A percentile compares a stretch with the other conserved stretches of the same genome.
Conservation (phyloP, 1,139 yeast species). For the Candida tropicalis region DNA sequence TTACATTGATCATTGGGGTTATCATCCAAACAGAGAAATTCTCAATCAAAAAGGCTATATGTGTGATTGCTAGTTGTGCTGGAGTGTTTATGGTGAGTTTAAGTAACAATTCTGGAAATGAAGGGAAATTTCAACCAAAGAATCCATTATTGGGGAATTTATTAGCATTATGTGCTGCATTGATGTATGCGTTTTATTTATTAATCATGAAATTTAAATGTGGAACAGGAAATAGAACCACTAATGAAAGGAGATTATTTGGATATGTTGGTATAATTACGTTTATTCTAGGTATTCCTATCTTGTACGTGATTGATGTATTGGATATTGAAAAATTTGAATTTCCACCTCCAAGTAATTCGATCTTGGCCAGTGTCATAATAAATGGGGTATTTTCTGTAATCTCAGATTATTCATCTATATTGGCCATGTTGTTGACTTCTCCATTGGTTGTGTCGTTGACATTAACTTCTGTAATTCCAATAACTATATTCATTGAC, state of each 20-base stretch:
- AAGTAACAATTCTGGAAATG: conserved; percentile 27
- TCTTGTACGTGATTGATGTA: conserved; percentile 34
- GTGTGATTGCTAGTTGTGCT: conserved; percentile 45
- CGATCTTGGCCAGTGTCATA: conserved; percentile 36
- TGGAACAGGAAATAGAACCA: conserved; percentile 45
- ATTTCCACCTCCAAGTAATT: conserved; percentile 42
- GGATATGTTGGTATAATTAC: conserved; percentile 51
- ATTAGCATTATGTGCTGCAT: conserved; percentile 49
- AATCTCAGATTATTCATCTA: conserved; percentile 51
- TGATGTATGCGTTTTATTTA: conserved; percentile 49
- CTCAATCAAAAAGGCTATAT: conserved; percentile 42
- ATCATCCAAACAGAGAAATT: conserved; percentile 43
- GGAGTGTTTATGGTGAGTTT: conserved; percentile 54
- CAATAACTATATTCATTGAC: conserved; percentile 53
- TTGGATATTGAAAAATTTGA: conserved; percentile 42
- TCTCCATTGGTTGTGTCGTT: conserved; percentile 57
- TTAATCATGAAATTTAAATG: conserved; percentile 45
- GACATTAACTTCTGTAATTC: conserved; percentile 55
- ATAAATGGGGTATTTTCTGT: conserved; percentile 49
- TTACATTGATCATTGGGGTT: conserved; percentile 49
- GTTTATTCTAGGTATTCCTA: conserved; percentile 39
- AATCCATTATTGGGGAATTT: conserved; percentile 49
- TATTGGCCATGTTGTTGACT: conserved; percentile 53
- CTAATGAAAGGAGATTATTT: conserved; percentile 51
- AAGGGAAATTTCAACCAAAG: conserved; percentile 33